Percentiles rank a stretch among this genome's conserved stretches.
Conservation (phyloP, 2,329 filamentous ascomycete genomes). For the Cadophora sp. region DNA sequence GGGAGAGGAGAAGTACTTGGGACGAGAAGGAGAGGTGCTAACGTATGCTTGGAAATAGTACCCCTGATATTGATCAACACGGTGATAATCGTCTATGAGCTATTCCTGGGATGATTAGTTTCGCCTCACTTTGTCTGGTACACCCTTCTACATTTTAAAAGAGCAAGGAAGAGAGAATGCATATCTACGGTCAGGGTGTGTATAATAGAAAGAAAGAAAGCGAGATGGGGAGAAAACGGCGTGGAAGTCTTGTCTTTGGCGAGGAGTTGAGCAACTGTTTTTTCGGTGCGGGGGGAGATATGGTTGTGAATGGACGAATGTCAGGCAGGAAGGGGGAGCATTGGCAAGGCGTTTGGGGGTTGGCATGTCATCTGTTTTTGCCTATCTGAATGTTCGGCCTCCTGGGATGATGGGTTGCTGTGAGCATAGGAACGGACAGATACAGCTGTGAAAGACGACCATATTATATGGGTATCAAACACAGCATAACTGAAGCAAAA, state of each 20-base stretch:
- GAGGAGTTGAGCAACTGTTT: not conserved
- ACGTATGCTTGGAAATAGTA: conserved; percentile 57
- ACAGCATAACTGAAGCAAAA: not conserved
- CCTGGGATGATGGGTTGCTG: no score
- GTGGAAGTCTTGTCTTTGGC: not conserved
- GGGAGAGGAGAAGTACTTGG: not conserved
- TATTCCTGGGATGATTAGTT: conserved; percentile 67
- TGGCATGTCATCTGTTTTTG: conserved; percentile 2
- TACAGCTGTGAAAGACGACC: not conserved
- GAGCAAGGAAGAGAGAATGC: not conserved
- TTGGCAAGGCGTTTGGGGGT: conserved; percentile 27
- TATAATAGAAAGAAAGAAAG: not conserved
- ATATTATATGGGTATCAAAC: not conserved
- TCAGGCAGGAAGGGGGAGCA: not conserved
- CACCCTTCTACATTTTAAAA: no score
- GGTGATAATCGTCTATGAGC: conserved; percentile 82
- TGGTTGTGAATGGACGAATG: not conserved
- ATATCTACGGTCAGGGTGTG: not conserved
- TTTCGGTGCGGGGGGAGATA: not conserved
- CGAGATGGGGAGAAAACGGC: not conserved
- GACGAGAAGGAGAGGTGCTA: conserved; percentile 17
- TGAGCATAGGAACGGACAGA: not conserved
- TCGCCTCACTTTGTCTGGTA: not conserved
- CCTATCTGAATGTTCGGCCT: no score
- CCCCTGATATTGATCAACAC: conserved; percentile 85